These are phyloP conservation scores for Scenedesmus sp. DNA, from an alignment of 163 green algal genomes.

Conservation along the genomic window DNA sequence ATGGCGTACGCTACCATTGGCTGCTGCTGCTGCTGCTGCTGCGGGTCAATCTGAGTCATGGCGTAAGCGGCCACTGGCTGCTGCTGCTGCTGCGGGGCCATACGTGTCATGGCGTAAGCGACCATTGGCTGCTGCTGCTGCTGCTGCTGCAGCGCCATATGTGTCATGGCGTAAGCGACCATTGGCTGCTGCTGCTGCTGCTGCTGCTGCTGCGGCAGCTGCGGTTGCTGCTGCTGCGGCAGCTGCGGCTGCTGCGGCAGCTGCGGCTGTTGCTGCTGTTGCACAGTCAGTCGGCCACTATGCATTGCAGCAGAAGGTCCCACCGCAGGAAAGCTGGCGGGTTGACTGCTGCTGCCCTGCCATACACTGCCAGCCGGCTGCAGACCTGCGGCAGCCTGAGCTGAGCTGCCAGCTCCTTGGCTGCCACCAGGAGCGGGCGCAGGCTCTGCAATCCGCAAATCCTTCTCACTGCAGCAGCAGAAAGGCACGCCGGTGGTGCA, in stretches of 20 bases:
- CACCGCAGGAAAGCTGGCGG: background rate
- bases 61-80: background rate
- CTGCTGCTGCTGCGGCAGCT: too few relatives aligned
- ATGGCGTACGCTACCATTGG: background rate
- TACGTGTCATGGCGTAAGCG: background rate
- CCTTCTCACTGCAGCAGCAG: slow-evolving; percentile 9
- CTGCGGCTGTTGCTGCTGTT: too few relatives aligned
- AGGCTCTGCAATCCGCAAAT: slow-evolving; percentile 21
- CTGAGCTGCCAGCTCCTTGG: background rate
- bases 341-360: background rate
- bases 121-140: background rate
- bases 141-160: background rate
- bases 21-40: slow-evolving; percentile 26
- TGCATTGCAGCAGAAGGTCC: background rate
- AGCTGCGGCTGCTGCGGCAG: too few relatives aligned
- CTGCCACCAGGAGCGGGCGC: background rate
- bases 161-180: background rate
- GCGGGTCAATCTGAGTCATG: too few relatives aligned
- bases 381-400: background rate
- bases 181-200: background rate
- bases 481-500: too few relatives aligned
- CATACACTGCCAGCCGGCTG: background rate
- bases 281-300: background rate
- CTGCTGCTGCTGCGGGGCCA: background rate
- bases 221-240: slow-evolving; percentile 28